Base-by-base conservation (phyloP, 2,329 filamentous ascomycete genomes). In the Dichotomopilus funicola region DNA sequence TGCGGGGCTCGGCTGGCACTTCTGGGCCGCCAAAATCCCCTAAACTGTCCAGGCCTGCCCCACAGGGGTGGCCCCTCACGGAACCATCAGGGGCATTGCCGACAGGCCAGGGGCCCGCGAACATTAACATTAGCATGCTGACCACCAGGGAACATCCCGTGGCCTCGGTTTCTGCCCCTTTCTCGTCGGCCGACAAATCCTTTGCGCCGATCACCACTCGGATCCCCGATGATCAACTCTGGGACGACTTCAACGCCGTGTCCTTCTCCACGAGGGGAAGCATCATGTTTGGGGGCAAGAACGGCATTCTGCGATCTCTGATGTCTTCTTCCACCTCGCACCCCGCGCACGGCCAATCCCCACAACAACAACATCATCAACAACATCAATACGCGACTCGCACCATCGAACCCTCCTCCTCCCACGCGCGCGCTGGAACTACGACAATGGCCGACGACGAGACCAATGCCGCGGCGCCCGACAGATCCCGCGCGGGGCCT, bases 231-330 rank as follows among this genome's bases (percentile, higher is more conserved):
- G 78, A 79, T 55, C 74, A 69, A 63, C 71, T 85, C 54, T 71
- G 83, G 60, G 81, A 82, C 59, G 78, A 83, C 79, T 81, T 85
- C 64, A 75, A 72, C 61, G 73, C 74, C 54, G 69, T 86, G 61
- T 76, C 76, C 61, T 86, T 86, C 65, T 84, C 82, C 55, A 82
- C 83, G 59, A 75, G 82, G 62, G 82, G 82, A 61, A 85, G 82
- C 69, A 73, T 86, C 63, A 81, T 86, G 75, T 75, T 84, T 65
- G 75, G 78, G 59, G 76, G 75, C 52, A 77, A 77, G 65, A 72
- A 65, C 56, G 56, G 57, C 41, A 54, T 49, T 4, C 56, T 63
- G 44, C 50, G 53, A 11, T 51, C 55, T 41, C 50, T 57, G 34
- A 49, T 51, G 41, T 57, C 37, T 13, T n/a, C 56, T 54, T 54